Conservation (phyloP, 768 basidiomycete genomes). For the Aureoboletus auriporus region DNA sequence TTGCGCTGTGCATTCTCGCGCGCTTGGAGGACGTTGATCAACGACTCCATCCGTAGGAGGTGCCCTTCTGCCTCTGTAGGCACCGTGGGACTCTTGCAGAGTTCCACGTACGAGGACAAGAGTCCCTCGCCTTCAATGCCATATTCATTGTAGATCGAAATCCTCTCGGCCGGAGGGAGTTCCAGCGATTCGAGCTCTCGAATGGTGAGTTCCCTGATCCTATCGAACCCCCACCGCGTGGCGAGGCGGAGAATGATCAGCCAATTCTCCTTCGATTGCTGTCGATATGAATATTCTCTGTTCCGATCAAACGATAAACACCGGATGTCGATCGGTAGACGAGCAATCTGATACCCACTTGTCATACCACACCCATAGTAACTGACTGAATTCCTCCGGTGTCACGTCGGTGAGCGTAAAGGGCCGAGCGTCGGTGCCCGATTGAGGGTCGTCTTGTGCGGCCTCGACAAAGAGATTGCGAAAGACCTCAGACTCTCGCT, state of each 20-base stretch:
- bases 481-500: slow-evolving; percentile 51
- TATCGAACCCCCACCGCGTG: slow-evolving; percentile 50
- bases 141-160: slow-evolving; percentile 53
- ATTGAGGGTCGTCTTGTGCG: slow-evolving; percentile 27
- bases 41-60: slow-evolving; percentile 51
- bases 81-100: slow-evolving; percentile 51
- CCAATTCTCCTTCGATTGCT: slow-evolving; percentile 52
- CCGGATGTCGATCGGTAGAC: not conserved
- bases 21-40: slow-evolving; percentile 49
- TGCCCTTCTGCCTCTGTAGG: slow-evolving; percentile 50
- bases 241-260: slow-evolving; percentile 49
- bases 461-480: slow-evolving; percentile 29
- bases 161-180: slow-evolving; percentile 47
- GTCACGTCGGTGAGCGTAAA: slow-evolving; percentile 42
- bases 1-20: slow-evolving; percentile 46
- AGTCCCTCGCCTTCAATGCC: slow-evolving; percentile 49
- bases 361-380: slow-evolving; percentile 61
- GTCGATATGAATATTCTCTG: slow-evolving; percentile 53
- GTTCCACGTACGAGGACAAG: slow-evolving; percentile 45
- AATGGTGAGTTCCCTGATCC: slow-evolving; percentile 48
- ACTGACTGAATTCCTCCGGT: slow-evolving; percentile 43
- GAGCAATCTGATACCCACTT: slow-evolving; percentile 29
- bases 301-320: not conserved
- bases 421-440: slow-evolving; percentile 34
- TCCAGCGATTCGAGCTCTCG: slow-evolving; percentile 50